Base-by-base conservation (phyloP, 139 green algal genomes). In the Nannochloris sp. region DNA sequence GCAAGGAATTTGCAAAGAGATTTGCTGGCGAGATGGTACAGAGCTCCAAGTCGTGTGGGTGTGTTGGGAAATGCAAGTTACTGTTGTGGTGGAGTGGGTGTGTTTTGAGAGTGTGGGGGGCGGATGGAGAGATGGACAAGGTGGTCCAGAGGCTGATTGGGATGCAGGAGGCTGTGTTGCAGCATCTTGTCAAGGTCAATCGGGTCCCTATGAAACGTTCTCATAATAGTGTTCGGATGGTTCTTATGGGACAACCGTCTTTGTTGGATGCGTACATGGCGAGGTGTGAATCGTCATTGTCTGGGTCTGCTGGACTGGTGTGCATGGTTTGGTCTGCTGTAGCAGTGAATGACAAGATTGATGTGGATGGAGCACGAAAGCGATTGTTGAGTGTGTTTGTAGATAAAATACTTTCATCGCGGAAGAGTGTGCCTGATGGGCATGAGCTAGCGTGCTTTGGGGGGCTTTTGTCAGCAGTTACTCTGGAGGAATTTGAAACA, bases 401-500 rank as follows among this genome's bases (percentile, higher is more conserved):
- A 11, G 63, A 75, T 4, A 79, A 64, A 14, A 61, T 85, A 5
- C 57, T 90, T 26, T 43, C 45, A 0, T 46, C 62, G 10, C 74
- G 75, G 30, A 67, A 74, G 29, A 63, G 26, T 63, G 68, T 20
- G 0, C 17, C 43, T 20, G 16, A 62, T 2, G 46, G 12, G 3
- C 40, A 26, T 46, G 30, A 57, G 10, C 37, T 81, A 12, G 50
- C 59, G 2, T 68, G 72, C 40, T 89, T 79, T 55, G 13, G 14
- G 10, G 67, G 65, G n/a, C 59, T 93, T 69, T 56, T 88, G 11
- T 46, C 43, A 4, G 49, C 33, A 1, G 62, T 83, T 9, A 75
- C 45, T 0, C 23, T 62, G 11, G 70, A 81, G 40, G 67, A 89
- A 28, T 71, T 91, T 4, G 53, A 11, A 2, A 48, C n/a, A 8